These are phyloP conservation scores for Hibiscus mutabilis DNA, from an alignment of 345 rosid genomes.

Conservation along the genomic window DNA sequence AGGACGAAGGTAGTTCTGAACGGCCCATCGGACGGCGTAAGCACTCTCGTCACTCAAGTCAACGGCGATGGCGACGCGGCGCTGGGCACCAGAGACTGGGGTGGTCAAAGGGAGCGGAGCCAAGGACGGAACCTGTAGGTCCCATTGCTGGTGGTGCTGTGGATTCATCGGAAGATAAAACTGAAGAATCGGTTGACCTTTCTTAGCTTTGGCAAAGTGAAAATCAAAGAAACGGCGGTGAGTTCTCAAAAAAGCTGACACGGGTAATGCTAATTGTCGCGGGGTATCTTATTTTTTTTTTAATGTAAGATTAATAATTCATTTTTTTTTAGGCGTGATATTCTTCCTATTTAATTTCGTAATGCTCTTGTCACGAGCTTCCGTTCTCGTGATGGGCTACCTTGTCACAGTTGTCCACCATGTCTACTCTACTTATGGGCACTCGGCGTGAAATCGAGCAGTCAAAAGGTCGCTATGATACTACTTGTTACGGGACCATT, in stretches of 20 bases:
- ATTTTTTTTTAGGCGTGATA: too few relatives aligned
- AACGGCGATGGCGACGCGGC: slow-evolving; percentile 63
- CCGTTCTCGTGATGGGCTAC: too few relatives aligned
- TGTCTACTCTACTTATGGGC: too few relatives aligned
- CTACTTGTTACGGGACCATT: too few relatives aligned
- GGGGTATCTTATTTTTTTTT: too few relatives aligned
- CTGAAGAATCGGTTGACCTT: background rate
- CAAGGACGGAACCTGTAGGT: slow-evolving; percentile 15
- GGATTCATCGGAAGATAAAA: slow-evolving; percentile 12
- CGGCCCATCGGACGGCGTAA: slow-evolving; percentile 60
- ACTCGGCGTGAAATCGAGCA: too few relatives aligned
- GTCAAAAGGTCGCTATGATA: too few relatives aligned
- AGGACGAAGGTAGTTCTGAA: slow-evolving; percentile 57
- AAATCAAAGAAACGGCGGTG: background rate
- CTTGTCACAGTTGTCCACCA: too few relatives aligned
- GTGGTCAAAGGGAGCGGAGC: slow-evolving; percentile 24
- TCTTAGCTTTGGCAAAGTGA: too few relatives aligned
- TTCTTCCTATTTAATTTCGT: too few relatives aligned
- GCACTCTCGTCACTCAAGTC: slow-evolving; percentile 72
- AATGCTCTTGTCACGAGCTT: too few relatives aligned
- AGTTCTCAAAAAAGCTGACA: background rate
- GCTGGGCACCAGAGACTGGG: slow-evolving; percentile 35
- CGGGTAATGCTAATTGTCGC: background rate
- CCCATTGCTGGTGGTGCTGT: slow-evolving; percentile 1
- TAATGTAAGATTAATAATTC: too few relatives aligned